Conservation (phyloP, 1,139 yeast species). For the Zygosaccharomyces pseudobailii region DNA sequence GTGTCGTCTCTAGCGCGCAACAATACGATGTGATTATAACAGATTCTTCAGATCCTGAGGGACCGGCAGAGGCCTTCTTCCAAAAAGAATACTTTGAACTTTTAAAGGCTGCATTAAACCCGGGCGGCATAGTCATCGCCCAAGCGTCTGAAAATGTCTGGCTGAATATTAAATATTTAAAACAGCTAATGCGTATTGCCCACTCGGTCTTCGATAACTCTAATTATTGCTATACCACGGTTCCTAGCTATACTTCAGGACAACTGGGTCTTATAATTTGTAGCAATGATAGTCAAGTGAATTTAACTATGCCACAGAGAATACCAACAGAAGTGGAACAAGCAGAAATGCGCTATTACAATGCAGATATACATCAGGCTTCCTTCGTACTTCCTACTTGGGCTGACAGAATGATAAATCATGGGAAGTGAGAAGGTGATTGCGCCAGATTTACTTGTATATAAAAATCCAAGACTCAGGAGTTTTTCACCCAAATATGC, state of each 20-base stretch:
- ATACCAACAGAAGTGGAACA: conserved; percentile 46
- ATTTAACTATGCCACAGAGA: conserved; percentile 56
- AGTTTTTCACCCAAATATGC: conserved; percentile 45
- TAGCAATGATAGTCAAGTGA: conserved; percentile 50
- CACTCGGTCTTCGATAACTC: conserved; percentile 70
- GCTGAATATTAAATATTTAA: conserved; percentile 71
- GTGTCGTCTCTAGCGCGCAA: conserved; percentile 36
- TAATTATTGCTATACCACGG: conserved; percentile 79
- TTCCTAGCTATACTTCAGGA: conserved; percentile 96
- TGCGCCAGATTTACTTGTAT: neutral
- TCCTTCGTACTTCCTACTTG: conserved; percentile 85
- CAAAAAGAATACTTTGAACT: conserved; percentile 76
- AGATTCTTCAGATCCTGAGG: conserved; percentile 96
- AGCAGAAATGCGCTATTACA: conserved; percentile 65
- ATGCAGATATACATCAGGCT: conserved; percentile 63
- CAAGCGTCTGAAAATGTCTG: conserved; percentile 92
- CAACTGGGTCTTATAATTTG: conserved; percentile 87
- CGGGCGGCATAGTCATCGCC: conserved; percentile 79
- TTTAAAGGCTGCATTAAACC: conserved; percentile 60
- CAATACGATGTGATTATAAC: conserved; percentile 86
- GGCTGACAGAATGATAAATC: conserved; percentile 45
- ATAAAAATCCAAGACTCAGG: neutral
- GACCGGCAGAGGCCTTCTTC: conserved; percentile 94
- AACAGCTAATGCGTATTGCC: conserved; percentile 56
- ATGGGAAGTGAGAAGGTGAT: conserved; percentile 3